Evolutionary conservation across 2,329 filamentous ascomycete genomes (phyloP), one percentile per base, ranked within the genome.

Genomic region (Amylocarpus encephaloides): DNA sequence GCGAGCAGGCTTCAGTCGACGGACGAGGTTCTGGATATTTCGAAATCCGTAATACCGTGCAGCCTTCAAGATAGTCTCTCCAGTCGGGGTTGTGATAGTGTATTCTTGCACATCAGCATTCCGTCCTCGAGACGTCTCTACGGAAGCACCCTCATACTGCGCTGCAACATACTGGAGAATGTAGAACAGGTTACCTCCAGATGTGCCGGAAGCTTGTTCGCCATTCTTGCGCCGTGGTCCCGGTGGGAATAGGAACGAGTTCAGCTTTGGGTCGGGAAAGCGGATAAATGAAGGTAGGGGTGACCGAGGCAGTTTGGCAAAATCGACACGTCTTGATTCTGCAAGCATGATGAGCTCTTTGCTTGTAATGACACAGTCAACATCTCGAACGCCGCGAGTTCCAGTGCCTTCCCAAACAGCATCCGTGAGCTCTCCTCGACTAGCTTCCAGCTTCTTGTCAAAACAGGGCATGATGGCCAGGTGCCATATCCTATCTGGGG

Each of bases 381-480:
- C 91, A 64, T 98, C 93, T 50, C 93, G 79, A 22, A 93, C 78
- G 1, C 80, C 80, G 43, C 72, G 69, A 1, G 71, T 73, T 12
- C 70, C 73, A 46, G 71, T 71, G 36, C 68, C 73, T 48, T 68
- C 73, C 91, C 91, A 96, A 13, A 81, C 79, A 6, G 78, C 71
- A 64, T 92, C 86, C 1, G 91, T 97, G 35, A 98, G 78, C 68
- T 98, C 93, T 67, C 90, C 85, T 47, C 93, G 83, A 60, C 90
- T 95, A 6, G 93, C 93, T 71, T 98, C 93, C 26, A 98, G 78
- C 69, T 98, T 98, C 74, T 98, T 98, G 68, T 98, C 93, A 67
- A 98, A 97, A 68, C 93, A 98, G 16, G 93, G 93, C 93, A 98
- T 98, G 41, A 98, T 77, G 11, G 92, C 89, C 47, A 97, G 70